Percentiles rank a stretch among this genome's conserved stretches.
These are phyloP conservation scores for Rhizoclosmatium sp. DNA, from an alignment of 192 early-diverging fungal species.

Conservation along the genomic window DNA sequence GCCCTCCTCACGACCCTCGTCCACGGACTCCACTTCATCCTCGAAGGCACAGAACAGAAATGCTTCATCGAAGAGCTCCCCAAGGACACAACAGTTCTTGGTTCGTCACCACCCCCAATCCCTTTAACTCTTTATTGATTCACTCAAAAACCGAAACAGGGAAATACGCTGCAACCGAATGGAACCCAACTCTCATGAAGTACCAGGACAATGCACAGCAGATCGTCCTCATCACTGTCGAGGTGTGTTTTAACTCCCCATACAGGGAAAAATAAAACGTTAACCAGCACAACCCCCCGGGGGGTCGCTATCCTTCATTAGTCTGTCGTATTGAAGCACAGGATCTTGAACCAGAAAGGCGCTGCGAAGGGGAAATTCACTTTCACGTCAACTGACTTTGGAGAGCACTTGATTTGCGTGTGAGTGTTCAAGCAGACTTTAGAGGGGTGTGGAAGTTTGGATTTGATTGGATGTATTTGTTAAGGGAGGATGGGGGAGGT, in stretches of 20 bases:
- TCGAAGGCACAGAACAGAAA: slow-evolving; percentile 84
- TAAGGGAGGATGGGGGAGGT: too few relatives aligned
- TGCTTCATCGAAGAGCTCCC: slow-evolving; percentile 97
- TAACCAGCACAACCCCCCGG: not conserved
- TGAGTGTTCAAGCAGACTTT: slow-evolving; percentile 40
- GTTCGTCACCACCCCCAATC: slow-evolving; percentile 40
- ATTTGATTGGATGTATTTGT: too few relatives aligned
- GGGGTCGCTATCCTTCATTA: slow-evolving; percentile 47
- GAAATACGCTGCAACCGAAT: slow-evolving; percentile 83
- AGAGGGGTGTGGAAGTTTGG: too few relatives aligned
- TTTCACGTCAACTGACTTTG: slow-evolving; percentile 88
- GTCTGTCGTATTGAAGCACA: slow-evolving; percentile 67
- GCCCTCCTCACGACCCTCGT: not conserved
- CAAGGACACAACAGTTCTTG: slow-evolving; percentile 83
- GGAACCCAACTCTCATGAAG: slow-evolving; percentile 57
- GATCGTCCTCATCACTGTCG: slow-evolving; percentile 44
- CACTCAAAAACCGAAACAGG: slow-evolving; percentile 26
- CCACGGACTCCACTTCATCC: slow-evolving; percentile 87
- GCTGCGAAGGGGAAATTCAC: slow-evolving; percentile 80
- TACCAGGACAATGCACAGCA: slow-evolving; percentile 31
- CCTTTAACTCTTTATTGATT: not conserved
- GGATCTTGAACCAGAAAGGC: slow-evolving; percentile 85
- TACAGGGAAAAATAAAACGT: not conserved
- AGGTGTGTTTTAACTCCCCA: slow-evolving; percentile 26
- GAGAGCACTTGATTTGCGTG: slow-evolving; percentile 93